Conservation (phyloP, 306 rosid genomes). For the Lagenaria siceraria region DNA sequence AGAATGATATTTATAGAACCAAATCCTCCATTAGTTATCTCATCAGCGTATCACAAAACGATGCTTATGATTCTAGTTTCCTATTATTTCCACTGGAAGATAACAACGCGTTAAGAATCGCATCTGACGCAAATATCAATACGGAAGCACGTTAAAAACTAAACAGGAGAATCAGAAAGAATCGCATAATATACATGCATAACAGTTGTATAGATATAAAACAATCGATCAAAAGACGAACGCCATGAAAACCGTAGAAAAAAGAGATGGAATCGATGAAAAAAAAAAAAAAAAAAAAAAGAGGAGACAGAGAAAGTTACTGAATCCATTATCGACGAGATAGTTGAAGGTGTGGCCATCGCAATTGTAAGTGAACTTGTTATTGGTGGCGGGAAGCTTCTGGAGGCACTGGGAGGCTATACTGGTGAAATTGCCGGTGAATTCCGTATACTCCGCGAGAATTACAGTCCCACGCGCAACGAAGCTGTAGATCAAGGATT, state of each 20-base stretch:
- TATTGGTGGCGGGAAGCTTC: conserved; percentile 72
- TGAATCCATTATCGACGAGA: conserved; percentile 82
- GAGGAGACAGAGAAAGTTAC: conserved; percentile 27
- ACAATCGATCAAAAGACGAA: not conserved
- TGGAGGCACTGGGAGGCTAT: conserved; percentile 87
- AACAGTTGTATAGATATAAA: not conserved
- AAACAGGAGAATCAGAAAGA: not conserved
- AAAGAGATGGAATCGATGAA: not conserved
- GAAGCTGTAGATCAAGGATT: conserved; percentile 90
- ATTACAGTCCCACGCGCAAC: conserved; percentile 80
- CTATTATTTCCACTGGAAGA: not conserved
- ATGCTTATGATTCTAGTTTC: not conserved
- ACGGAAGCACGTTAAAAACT: not conserved
- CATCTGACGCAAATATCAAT: not conserved
- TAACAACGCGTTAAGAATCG: not conserved
- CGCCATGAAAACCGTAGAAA: not conserved
- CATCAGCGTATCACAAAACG: not conserved
- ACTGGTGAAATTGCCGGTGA: conserved; percentile 72
- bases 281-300: not conserved
- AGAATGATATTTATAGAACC: not conserved
- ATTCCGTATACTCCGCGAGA: conserved; percentile 75
- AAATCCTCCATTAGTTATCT: not conserved
- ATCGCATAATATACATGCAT: not conserved
- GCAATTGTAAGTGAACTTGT: conserved; percentile 85
- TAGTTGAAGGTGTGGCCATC: conserved; percentile 92